Base-by-base conservation (phyloP, 495 filamentous ascomycete species). In the Aeminium ludgeri region DNA sequence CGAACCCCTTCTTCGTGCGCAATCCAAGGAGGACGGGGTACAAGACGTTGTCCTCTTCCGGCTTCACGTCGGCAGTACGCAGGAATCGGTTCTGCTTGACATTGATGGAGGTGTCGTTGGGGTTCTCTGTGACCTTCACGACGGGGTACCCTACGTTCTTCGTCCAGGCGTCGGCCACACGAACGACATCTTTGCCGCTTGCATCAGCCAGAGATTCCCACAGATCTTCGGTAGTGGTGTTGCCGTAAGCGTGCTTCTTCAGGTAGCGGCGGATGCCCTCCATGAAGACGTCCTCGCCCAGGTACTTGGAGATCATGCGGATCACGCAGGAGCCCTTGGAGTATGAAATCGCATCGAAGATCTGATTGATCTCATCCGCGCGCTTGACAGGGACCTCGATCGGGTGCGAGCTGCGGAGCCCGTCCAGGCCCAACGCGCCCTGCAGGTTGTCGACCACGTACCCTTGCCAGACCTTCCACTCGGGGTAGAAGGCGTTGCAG, bases 401-500 rank as follows among this genome's bases (percentile, higher is more conserved):
- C 28, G 89, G 87, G 65, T 97, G 89, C 54, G 82, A 91, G 70
- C 82, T 91, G 40, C 87, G 77, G 30, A 95, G 65, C 10, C 86
- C 91, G 59, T 97, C 89, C 19, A 95, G 69, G 12, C 74, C 76
- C 8, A 95, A 67, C 1, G 89, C 89, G 46, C 79, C 72, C 63
- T 93, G 85, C 45, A 94, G 68, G 53, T 77, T 91, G 50, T 93
- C 86, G 23, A 82, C 81, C 30, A 95, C 86, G 53, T 92, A 96
- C 13, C 70, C 74, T 60, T 94, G 74, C 89, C 89, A 96, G n/a
- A 95, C 84, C 62, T 94, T 93, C 87, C 89, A 95, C 56, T 95
- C 86, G 2, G 87, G 89, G 63, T 86, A 95, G 68, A 97, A 92
- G 43, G 67, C 63, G 56, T 82, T 80, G 67, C 74, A 79, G 19